Evolutionary conservation across 1,284 basidiomycete genomes (phyloP), one percentile per base, ranked within the genome.

Genomic region (Leccinum pachyderme): DNA sequence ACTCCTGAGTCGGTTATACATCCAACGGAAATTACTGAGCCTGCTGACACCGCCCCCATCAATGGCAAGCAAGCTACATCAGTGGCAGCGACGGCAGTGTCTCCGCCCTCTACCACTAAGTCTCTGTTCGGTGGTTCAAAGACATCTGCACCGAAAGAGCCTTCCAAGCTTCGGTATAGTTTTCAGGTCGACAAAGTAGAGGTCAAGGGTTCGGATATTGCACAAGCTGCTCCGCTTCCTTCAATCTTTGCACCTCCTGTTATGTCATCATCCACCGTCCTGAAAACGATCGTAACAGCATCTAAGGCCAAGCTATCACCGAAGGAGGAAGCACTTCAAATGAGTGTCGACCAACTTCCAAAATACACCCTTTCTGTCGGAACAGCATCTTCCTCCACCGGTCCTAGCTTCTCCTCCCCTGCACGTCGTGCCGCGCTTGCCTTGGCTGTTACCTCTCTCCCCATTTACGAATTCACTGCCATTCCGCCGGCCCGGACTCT

Each of bases 131-230:
- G 66, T 43, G 18, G 12, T 29, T 35, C 61, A 11, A 81, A 78
- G 63, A 74, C 75, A 2, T 76, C 81, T 18, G 75, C 77, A 22
- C 87, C 87, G 1, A 86, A 82, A 63, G 84, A 86, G 47, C 87
- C 87, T 1, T 89, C 87, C 56, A 89, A 88, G 65, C 74, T 89
- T 49, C 79, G 87, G 29, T 84, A 77, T 58, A 86, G 84, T 62
- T 81, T 84, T 66, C 78, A 81, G 49, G 74, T 73, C 5, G 74
- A 78, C 54, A 72, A 72, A 61, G 59, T 68, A 25, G 63, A 66
- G 57, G 56, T 70, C 25, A 60, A 61, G 55, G 49, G 56, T 31
- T 47, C 47, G 24, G 64, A 69, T 7, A 32, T 48, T 29, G 43
- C 13, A 33, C 37, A 51, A 13, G 43, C 60, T 2, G 60, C 65